Base-by-base conservation (phyloP, 176 grass and related monocot species). In the Panicum miliaceum region DNA sequence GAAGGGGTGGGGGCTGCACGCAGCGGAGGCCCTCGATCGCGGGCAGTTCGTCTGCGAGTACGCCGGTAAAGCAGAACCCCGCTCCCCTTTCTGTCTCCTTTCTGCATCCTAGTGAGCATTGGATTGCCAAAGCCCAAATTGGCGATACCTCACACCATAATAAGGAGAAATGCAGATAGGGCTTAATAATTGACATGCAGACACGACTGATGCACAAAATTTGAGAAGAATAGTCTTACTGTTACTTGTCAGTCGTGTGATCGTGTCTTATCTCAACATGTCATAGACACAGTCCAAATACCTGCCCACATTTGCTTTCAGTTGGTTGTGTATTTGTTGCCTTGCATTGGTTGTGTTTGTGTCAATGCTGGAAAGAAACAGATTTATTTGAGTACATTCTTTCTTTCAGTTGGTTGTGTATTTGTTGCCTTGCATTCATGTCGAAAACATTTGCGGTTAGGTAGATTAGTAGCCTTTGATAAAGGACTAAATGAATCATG, bases 1-100 rank as follows among this genome's bases (percentile, higher is more conserved):
- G 73, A 98, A 98, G 74, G 91, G 89, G 34, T 98, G 96, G 96
- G 92, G 89, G 26, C 88, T 98, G 75, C 91, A 91, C 78, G 85
- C 93, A 0, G 81, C 72, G 23, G 75, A 98, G 66, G 68, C 23
- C 6, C 52, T 98, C 36, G 12, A 3, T 34, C 26, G 83, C 18
- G 69, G 69, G 53, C 76, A 83, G 72, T 98, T 98, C 56, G 77
- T 98, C 46, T 98, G 89, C 69, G 96, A 98, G 61, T 98, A 95
- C 73, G 89, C 91, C 23, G 93, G 91, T 98, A 90, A 64, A 41
- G 75, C 29, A 47, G 45, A 47, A 47, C 45, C 10, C 45, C 45
- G 43, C 43, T 12, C 41, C 41, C 41, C 41, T 42, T 42, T 42
- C 41, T 42, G 41, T 42, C 41, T 9, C 41, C 41, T 7, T 42